phyloP scores from a whole-genome alignment of 2,329 filamentous ascomycete species.

The Sporothrix inflata region DNA sequence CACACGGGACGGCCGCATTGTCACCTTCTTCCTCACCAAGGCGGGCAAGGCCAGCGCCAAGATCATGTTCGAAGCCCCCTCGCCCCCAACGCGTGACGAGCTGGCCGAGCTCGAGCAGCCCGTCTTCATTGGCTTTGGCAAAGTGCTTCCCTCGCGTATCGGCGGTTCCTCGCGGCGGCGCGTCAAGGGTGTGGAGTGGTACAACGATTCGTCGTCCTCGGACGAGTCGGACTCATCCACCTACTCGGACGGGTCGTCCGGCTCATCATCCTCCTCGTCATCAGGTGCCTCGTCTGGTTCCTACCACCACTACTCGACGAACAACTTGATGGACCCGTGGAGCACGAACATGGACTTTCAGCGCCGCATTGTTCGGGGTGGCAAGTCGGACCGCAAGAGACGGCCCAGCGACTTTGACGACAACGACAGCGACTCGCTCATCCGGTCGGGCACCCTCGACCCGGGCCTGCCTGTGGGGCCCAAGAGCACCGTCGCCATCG shows the following conservation, averaged over 20 bases:
- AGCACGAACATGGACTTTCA: conserved; percentile 47
- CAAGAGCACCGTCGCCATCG: conserved; percentile 74
- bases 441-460: conserved; percentile 30
- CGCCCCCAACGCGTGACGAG: conserved; percentile 39
- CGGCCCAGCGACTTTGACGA: conserved; percentile 31
- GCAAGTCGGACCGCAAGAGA: conserved; percentile 38
- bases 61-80: conserved; percentile 51
- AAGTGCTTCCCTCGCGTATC: conserved; percentile 28
- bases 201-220: conserved; percentile 8
- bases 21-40: conserved; percentile 71
- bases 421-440: conserved; percentile 15
- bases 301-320: conserved; percentile 1
- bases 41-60: conserved; percentile 59
- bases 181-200: conserved; percentile 52
- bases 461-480: conserved; percentile 39
- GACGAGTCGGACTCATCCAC: conserved; percentile 43
- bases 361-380: conserved; percentile 58
- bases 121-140: conserved; percentile 35
- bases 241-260: conserved; percentile 43
- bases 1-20: conserved; percentile 63
- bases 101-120: conserved; percentile 32
- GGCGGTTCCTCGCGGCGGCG: conserved; percentile 45
- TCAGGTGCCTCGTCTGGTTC: conserved; percentile 5
- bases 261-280: conserved; percentile 15
- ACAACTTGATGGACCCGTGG: conserved; percentile 32